Evolutionary conservation across 164 flowering plant genomes (phyloP), one percentile per base, ranked within the genome.

Genomic region (Paratinospora sagittata): DNA sequence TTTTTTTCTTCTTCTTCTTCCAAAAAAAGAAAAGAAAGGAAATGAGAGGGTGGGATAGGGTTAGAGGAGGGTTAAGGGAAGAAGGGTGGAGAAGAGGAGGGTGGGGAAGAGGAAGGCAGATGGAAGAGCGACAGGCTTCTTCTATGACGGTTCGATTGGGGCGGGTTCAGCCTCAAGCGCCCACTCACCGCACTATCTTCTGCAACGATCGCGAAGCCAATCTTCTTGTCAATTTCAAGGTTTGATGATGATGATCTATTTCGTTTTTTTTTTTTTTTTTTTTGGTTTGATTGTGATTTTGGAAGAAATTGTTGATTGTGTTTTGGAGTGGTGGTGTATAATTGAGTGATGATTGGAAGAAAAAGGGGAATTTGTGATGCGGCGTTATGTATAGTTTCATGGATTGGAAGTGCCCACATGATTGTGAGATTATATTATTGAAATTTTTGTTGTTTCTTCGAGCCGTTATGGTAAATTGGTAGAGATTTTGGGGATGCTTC

Each of bases 41-140:
- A 65, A 85, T 78, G 87, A 74, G 73, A 21, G 82, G 81, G 36
- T 79, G 86, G 83, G 85, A 85, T 10, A 74, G 78, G 75, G 39
- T 82, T 49, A 73, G 76, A 77, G 3, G 76, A 23, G 67, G 84
- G 17, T 13, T 3, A 14, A 47, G 19, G 19, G 19, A 47, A 19
- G 55, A 14, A 19, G 55, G 12, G 13, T 43, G 47, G 47, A 14
- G 14, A 68, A 63, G 74, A n/a, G n/a, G n/a, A n/a, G n/a, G n/a
- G n/a, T n/a, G n/a, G 37, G 7, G 21, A 2, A 26, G 75, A 24
- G 69, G 74, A 24, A 47, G 13, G 13, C 30, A 27, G 23, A 45
- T 45, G 36, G 66, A 34, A 17, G 70, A 70, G 2, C 73, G 58
- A 3, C 70, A 52, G 23, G 11, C 47, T 73, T 76, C 78, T 11